A percentile compares a stretch with the other conserved stretches of the same genome.
Conservation (phyloP, 2,329 filamentous ascomycete genomes). For the Monosporascus sp. region DNA sequence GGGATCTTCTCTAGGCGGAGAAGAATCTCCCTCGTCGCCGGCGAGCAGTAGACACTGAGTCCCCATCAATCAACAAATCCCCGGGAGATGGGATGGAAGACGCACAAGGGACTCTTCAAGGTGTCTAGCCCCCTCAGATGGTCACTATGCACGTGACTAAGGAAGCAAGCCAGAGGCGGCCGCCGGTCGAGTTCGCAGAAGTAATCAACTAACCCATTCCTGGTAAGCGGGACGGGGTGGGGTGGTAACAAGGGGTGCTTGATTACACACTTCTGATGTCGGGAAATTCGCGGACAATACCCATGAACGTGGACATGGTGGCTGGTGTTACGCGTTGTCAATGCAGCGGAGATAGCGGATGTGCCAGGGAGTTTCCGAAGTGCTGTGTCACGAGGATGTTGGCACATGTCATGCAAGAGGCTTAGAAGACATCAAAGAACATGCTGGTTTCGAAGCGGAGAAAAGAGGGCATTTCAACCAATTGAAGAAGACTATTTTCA, state of each 20-base stretch:
- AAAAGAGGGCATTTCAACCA: no score
- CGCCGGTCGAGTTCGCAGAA: conserved; percentile 57
- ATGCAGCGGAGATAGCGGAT: not conserved
- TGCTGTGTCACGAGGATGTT: no score
- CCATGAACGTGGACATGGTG: conserved; percentile 72
- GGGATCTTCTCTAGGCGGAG: conserved; percentile 73
- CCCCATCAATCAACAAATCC: not conserved
- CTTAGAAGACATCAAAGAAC: no score
- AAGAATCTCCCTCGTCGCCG: conserved; percentile 74
- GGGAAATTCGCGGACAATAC: conserved; percentile 69
- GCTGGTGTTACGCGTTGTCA: not conserved
- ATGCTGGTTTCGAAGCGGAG: no score
- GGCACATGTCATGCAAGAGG: no score
- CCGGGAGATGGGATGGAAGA: not conserved
- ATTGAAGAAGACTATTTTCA: no score
- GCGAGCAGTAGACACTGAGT: conserved; percentile 73
- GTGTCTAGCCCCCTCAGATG: conserved; percentile 77
- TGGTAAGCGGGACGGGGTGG: conserved; percentile 1
- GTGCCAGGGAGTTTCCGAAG: no score
- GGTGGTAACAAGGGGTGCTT: conserved; percentile 3
- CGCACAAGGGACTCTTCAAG: conserved; percentile 67
- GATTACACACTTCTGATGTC: conserved; percentile 57
- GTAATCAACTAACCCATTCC: conserved; percentile 60
- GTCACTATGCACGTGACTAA: conserved; percentile 90
- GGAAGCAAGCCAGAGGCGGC: conserved; percentile 74